Evolutionary conservation across 208 protist species (phyloP).

Genomic region (Acanthamoeba royreba): DNA sequence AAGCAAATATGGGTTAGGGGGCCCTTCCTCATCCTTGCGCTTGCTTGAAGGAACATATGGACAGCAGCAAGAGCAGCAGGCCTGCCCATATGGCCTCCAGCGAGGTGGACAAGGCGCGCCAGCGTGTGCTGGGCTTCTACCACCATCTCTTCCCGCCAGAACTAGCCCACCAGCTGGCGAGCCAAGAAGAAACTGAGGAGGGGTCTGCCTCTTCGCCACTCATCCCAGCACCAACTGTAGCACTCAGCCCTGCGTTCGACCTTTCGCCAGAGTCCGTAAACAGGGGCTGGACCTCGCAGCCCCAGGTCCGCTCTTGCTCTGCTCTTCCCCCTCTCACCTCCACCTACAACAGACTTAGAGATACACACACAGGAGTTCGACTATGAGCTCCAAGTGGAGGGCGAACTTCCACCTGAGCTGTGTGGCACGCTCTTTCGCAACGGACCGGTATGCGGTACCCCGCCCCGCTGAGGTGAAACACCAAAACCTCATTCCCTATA

Average conservation of each 20-base stretch:
- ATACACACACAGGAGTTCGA: background rate
- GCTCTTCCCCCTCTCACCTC: background rate
- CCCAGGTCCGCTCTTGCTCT: background rate
- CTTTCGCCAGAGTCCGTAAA: background rate
- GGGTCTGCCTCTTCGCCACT: background rate
- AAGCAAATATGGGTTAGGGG: no score
- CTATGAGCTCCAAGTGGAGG: conserved; percentile 44
- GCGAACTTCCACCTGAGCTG: background rate
- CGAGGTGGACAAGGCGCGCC: background rate
- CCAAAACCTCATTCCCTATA: background rate
- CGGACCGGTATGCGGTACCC: conserved; percentile 2
- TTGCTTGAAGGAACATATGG: no score
- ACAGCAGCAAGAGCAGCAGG: background rate
- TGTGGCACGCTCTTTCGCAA: conserved; percentile 48
- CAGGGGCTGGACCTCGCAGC: conserved; percentile 12
- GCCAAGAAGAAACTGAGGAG: background rate
- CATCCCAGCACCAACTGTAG: background rate
- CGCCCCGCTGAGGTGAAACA: background rate
- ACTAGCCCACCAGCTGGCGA: background rate
- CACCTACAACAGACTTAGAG: background rate
- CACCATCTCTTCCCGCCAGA: background rate
- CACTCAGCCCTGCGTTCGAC: background rate
- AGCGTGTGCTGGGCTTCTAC: background rate
- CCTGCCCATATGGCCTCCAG: background rate
- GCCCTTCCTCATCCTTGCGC: no score